phyloP scores from a whole-genome alignment of 2,329 filamentous ascomycete species.

The Cladophialophora chaetospira region DNA sequence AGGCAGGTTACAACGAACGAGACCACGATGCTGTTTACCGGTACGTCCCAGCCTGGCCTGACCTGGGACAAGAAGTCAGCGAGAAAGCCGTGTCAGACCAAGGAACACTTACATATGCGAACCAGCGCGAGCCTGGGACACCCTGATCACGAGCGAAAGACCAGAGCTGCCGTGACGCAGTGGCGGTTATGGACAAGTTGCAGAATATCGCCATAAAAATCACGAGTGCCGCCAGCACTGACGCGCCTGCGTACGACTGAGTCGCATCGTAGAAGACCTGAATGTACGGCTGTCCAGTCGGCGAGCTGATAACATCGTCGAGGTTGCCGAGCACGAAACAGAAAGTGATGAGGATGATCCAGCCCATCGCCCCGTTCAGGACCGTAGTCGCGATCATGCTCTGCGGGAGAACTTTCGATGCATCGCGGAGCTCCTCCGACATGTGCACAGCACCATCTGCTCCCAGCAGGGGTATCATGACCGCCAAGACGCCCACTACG shows the following conservation, averaged over 20 bases:
- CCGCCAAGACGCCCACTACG: constrained; percentile 36
- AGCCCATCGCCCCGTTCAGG: constrained; percentile 42
- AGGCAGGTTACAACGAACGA: constrained; percentile 50
- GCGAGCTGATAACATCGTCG: constrained; percentile 36
- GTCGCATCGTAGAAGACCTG: constrained; percentile 42
- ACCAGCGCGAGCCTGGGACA: constrained; percentile 39
- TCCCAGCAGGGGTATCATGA: constrained; percentile 33
- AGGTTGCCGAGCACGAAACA: constrained; percentile 43
- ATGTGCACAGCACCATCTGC: constrained; percentile 35
- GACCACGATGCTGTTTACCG: constrained; percentile 39
- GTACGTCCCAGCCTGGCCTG: constrained; percentile 30
- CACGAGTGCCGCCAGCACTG: constrained; percentile 38
- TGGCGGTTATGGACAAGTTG: constrained; percentile 41
- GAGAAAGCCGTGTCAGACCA: constrained; percentile 23
- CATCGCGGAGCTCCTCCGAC: constrained; percentile 45
- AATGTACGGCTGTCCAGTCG: constrained; percentile 43
- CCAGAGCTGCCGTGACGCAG: constrained; percentile 43
- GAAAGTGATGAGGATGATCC: constrained; percentile 42
- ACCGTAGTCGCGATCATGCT: constrained; percentile 42
- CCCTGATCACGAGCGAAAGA: constrained; percentile 47
- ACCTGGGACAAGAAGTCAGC: constrained; percentile 15
- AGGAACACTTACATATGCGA: constrained; percentile 25
- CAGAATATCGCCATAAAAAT: constrained; percentile 38
- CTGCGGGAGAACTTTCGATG: constrained; percentile 40
- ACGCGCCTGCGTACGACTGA: constrained; percentile 37